Base-by-base conservation (phyloP, 2,329 filamentous ascomycete species). In the Lomentospora prolificans region DNA sequence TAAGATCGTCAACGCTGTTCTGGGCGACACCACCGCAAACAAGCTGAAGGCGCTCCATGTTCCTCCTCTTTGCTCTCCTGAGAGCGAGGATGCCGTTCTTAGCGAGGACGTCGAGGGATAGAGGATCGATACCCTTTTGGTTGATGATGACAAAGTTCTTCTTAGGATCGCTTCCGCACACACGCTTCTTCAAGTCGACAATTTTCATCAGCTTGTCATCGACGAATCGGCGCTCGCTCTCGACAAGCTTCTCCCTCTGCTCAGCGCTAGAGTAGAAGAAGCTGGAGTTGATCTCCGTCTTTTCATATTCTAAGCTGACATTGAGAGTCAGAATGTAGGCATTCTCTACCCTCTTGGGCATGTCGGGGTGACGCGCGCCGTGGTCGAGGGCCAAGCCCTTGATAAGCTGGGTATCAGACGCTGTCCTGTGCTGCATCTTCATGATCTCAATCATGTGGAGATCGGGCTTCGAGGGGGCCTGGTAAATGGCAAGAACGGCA, bases 381-480 rank as follows among this genome's bases (percentile, higher is more conserved):
- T 99, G 94, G 66, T 99, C 94, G 59, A 99, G 77, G 8, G 90
- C 94, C 57, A 99, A 79, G 58, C 94, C 94, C 61, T 88, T 85
- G 70, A 99, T 96, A 58, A 99, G 83, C 72, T 96, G 90, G 57
- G 94, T 99, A 71, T 99, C 94, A 30, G 94, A 89, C 58, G 92
- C 91, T 54, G 89, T 90, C 64, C 92, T 88, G 76, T 99, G 94
- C 76, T 99, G 94, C 92, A 99, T 97, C 71, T 95, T 97, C 94
- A 99, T 99, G 65, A 99, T 97, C 74, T 99, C 94, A 62, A 99
- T 81, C 94, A 99, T 99, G 77, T 97, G 92, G 66, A 99, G 74
- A 73, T 99, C 94, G 57, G 95, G 95, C 76, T 97, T 97, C 60
- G 83, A 84, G 25, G 89, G 89, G 17, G 89, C 77, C 70, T 90